A percentile compares a stretch with the other conserved stretches of the same genome.
phyloP scores from a whole-genome alignment of 83 land plant species.

The Thuja plicata region DNA sequence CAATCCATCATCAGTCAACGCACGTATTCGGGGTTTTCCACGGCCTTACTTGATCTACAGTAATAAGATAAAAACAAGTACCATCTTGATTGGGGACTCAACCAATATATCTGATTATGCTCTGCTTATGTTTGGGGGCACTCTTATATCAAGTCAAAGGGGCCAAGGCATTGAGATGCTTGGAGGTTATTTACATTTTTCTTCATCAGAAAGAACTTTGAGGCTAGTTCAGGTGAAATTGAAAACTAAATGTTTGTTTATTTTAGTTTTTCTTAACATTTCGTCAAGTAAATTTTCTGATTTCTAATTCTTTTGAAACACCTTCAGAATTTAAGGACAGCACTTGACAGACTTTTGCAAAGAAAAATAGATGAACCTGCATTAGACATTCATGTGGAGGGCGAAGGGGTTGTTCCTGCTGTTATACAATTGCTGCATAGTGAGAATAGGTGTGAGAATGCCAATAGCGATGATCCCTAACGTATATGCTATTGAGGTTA shows the following conservation, averaged over 20 bases:
- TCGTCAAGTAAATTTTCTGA: not conserved
- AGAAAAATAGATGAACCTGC: constrained; percentile 87
- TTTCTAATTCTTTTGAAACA: not conserved
- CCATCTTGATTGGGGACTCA: constrained; percentile 75
- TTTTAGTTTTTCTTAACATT: not conserved
- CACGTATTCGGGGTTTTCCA: constrained; percentile 64
- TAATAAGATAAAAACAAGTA: constrained; percentile 86
- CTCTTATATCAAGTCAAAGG: constrained; percentile 54
- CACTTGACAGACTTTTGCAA: constrained; percentile 73
- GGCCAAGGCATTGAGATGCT: constrained; percentile 92
- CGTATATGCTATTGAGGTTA: not conserved
- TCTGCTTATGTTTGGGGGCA: constrained; percentile 92
- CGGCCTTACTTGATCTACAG: constrained; percentile 92
- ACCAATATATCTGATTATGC: constrained; percentile 96
- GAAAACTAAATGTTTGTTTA: not conserved
- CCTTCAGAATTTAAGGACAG: constrained; percentile 66
- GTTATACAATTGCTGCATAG: constrained; percentile 78
- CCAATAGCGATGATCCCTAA: not conserved
- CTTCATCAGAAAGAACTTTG: constrained; percentile 81
- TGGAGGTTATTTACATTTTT: constrained; percentile 87
- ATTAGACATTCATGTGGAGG: constrained; percentile 62
- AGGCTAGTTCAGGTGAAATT: constrained; percentile 68
- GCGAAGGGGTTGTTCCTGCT: constrained; percentile 79
- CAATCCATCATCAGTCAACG: constrained; percentile 96
- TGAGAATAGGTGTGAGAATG: constrained; percentile 17